Evolutionary conservation across 257 asterid genomes (phyloP), one percentile per base, ranked within the genome.

Genomic region (Sherardia arvensis): DNA sequence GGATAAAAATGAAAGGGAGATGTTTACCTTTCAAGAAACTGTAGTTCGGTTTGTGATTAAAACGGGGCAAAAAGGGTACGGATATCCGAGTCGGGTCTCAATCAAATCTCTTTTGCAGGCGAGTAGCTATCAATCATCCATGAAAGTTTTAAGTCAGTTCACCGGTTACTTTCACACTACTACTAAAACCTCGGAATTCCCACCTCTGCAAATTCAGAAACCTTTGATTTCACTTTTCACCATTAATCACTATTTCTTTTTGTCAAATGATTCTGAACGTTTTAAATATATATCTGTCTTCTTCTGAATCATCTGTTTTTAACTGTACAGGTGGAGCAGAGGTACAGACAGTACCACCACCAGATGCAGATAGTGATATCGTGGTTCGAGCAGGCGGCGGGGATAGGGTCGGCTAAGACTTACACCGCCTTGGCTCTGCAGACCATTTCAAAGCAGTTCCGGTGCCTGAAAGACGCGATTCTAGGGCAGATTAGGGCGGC

Each of bases 371-470:
- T 84, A 0, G 97, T 92, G 9, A 85, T 85, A 36, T 70, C 89
- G 4, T 89, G 97, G 97, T 89, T 92, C 53, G 99, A 92, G 62
- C 97, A 89, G 78, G 96, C 86, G 7, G 86, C 97, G 0, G 95
- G 99, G 0, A 63, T 77, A 4, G 96, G 99, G 7, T 85, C 99
- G 0, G 97, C 97, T 0, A 92, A 77, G 64, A 79, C 90, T 3
- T 92, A 92, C 87, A 92, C 99, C 2, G 94, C 96, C 10, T 78
- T 92, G 38, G 99, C 99, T 10, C 64, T 89, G 8, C 88, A 92
- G 40, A 92, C 97, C 1, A 92, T 92, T 77, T 92, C 99, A 0
- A 92, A 92, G 80, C 99, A 92, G 43, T 92, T 92, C 64, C 84
- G 99, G 43, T 87, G 97, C 79, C 86, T 92, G 4, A 92, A 92